Evolutionary conservation across 2,329 filamentous ascomycete genomes (phyloP).

Genomic region (Dendrostoma leiphaemia): DNA sequence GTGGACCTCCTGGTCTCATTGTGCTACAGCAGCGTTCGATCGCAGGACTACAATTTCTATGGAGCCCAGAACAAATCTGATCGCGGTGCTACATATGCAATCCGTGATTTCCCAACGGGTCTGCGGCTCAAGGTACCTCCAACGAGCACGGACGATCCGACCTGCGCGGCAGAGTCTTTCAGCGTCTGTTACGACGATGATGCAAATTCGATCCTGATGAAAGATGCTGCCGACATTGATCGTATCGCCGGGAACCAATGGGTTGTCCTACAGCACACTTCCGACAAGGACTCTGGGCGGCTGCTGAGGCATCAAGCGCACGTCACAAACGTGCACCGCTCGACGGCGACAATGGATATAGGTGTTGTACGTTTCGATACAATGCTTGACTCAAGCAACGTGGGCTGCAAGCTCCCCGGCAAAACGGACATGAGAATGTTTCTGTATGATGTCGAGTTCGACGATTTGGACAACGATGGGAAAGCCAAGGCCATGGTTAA

Average conservation of each 20-base stretch:
- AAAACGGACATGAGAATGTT: slow-evolving; percentile 23
- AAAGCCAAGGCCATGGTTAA: slow-evolving; percentile 53
- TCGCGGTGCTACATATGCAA: slow-evolving; percentile 29
- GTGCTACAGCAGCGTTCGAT: slow-evolving; percentile 61
- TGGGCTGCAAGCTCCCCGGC: not conserved
- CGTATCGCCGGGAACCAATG: slow-evolving; percentile 2
- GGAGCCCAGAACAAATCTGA: no score
- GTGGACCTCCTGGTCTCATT: slow-evolving; percentile 84
- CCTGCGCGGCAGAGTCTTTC: not conserved
- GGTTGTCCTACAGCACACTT: slow-evolving; percentile 1
- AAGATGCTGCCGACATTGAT: not conserved
- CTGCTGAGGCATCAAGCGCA: not conserved
- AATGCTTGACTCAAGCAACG: not conserved
- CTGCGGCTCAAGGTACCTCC: slow-evolving; percentile 34
- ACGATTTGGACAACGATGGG: slow-evolving; percentile 41
- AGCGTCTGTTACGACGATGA: slow-evolving; percentile 16
- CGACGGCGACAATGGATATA: not conserved
- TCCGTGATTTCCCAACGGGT: slow-evolving; percentile 45
- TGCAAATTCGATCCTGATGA: not conserved
- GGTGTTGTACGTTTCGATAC: not conserved
- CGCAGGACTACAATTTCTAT: no score
- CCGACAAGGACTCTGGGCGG: not conserved
- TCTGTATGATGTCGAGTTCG: slow-evolving; percentile 56
- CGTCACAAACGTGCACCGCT: slow-evolving; percentile 2
- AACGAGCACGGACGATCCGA: not conserved